Base-by-base conservation (phyloP, 768 basidiomycete genomes). In the Boletus patriciae region DNA sequence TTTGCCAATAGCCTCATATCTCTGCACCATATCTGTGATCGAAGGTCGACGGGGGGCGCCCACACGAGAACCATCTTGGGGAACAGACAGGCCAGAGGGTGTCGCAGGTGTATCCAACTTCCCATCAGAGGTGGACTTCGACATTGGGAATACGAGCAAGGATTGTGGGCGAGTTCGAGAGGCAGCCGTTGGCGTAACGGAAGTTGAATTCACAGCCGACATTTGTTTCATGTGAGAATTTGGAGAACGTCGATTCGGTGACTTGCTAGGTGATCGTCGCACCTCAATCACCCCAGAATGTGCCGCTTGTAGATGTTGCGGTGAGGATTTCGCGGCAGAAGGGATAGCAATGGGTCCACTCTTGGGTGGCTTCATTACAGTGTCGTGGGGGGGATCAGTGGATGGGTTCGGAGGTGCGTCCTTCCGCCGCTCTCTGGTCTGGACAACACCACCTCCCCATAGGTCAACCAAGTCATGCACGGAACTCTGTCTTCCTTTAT, bases 1-100 rank as follows among this genome's bases (percentile, higher is more conserved):
- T 58, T 74, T 77, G 23, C 63, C 60, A 52, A 92, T 84, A 8
- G 84, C 82, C 70, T 94, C 92, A 68, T 86, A 94, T 44, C 78
- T 82, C 62, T 90, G 88, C 25, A 93, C 92, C 83, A 93, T 92
- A 66, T 93, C 84, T 40, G 90, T 85, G 63, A 93, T 93, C 0
- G 92, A 93, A 5, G 86, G 87, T 50, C 90, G 79, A 19, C 91
- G 81, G 9, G 68, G 0, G 12, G 61, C 64, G 7, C 70, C 62
- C 3, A 72, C 70, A 33, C 78, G 78, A 36, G 77, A 71, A 42
- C 70, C 78, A 4, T 80, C 79, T 46, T 76, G 77, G 3, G 85
- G 80, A 19, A 83, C 79, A 42, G 75, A 66, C 11, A 86, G 70
- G 15, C 70, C 71, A 43, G 74, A 67, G 48, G 74, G 73, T 34